Base-by-base conservation (phyloP, 306 rosid genomes). In the Vigna trinervia region DNA sequence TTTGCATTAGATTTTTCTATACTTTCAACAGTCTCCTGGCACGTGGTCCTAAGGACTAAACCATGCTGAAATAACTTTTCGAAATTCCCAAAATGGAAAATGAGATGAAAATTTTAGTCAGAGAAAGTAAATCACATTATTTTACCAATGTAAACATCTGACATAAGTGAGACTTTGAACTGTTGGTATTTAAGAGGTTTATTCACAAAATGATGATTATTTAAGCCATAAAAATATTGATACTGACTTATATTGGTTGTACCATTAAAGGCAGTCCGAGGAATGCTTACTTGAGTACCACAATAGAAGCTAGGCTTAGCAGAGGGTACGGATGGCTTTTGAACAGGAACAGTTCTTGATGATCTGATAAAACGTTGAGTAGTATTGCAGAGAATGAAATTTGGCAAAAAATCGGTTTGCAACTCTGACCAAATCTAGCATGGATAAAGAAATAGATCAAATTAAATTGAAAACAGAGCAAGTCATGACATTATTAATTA, bases 371-470 rank as follows among this genome's bases (percentile, higher is more conserved):
- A 95, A 50, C 97, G 93, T 82, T 95, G 98, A 75, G 97, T 95
- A 52, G 97, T 95, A 79, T 95, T 95, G 86, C 97, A 92, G 54
- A 95, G 96, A 84, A 95, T 83, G 83, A 92, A 95, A 80, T 90
- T 95, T 13, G 96, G 97, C 87, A 92, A 80, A 85, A 92, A 95
- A 78, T 95, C 98, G 61, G 78, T 92, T 81, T 95, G 98, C 97
- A 95, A 92, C 93, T 95, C 98, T 23, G 93, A 92, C 97, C 96
- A 95, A 78, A 95, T 95, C 98, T 95, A 77, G 73, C 79, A 86
- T 57, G 71, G 65, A 87, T 48, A 77, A 62, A 84, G 46, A 82
- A 79, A 28, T 75, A 46, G 48, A 77, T 58, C 78, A 74, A 8
- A 75, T 68, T 64, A 76, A 75, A 81, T 74, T 60, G 73, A 46